Evolutionary conservation across 768 basidiomycete species (phyloP).

Genomic region (Trametes meyenii): DNA sequence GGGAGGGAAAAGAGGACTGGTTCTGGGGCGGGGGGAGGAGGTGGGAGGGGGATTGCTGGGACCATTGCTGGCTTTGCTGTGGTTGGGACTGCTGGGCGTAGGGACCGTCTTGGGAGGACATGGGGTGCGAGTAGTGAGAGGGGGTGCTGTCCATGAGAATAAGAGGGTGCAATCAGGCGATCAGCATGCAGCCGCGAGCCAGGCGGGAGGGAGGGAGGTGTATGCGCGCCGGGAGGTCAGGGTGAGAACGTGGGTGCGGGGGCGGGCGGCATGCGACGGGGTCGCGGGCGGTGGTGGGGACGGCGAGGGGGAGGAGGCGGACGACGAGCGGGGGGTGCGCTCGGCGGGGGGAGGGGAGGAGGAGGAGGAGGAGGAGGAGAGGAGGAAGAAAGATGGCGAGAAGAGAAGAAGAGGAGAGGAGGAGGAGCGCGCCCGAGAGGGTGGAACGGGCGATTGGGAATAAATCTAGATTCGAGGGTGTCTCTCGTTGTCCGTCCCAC

Average conservation of each 20-base stretch:
- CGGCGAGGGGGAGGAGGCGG: background rate
- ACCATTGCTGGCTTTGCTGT: constrained; percentile 31
- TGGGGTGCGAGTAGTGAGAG: constrained; percentile 29
- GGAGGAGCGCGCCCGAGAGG: constrained; percentile 13
- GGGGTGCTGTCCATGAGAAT: constrained; percentile 32
- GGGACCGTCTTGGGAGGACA: constrained; percentile 34
- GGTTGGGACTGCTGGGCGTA: constrained; percentile 35
- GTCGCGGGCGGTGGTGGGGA: background rate
- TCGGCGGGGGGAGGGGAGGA: background rate
- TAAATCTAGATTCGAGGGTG: constrained; percentile 22
- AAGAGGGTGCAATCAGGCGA: constrained; percentile 10
- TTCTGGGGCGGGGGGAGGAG: constrained; percentile 35
- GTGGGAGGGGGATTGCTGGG: constrained; percentile 32
- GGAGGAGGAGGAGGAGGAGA: constrained; percentile 8
- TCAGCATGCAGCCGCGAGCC: constrained; percentile 25
- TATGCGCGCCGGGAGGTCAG: background rate
- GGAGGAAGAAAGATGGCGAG: constrained; percentile 7
- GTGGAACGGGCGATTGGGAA: constrained; percentile 10
- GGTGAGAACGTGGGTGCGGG: background rate
- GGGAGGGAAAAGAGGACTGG: constrained; percentile 37
- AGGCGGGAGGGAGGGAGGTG: constrained; percentile 6
- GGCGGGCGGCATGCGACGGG: constrained; percentile 6
- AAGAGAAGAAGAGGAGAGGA: constrained; percentile 10
- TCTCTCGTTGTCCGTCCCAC: background rate
- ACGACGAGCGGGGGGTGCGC: constrained; percentile 7